Percentiles rank a stretch among this genome's conserved stretches.
Evolutionary conservation across 768 basidiomycete species (phyloP).

Genomic region (Chalciporus pseudorubinellus): DNA sequence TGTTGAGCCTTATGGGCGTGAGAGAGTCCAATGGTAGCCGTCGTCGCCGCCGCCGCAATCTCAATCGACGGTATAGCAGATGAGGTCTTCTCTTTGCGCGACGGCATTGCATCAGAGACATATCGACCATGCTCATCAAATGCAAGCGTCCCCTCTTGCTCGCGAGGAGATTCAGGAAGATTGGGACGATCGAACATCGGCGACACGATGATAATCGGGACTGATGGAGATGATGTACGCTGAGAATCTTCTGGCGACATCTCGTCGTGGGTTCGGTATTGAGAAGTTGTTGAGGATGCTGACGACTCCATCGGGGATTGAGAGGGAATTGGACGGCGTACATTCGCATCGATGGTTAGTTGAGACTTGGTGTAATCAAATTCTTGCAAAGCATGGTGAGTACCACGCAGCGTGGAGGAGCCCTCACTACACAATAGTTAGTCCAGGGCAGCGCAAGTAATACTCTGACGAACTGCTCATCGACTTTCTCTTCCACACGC

Average conservation of each 20-base stretch:
- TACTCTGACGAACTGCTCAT: slow-evolving; percentile 9
- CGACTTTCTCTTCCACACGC: not conserved
- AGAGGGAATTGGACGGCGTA: not conserved
- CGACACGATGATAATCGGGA: slow-evolving; percentile 4
- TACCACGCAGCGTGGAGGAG: not conserved
- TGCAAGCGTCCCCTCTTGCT: not conserved
- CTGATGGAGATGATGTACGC: not conserved
- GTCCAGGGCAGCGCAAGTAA: not conserved
- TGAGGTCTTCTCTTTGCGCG: not conserved
- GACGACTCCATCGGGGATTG: not conserved
- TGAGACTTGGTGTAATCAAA: not conserved
- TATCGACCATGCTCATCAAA: not conserved
- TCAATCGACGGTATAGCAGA: not conserved
- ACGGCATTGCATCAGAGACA: not conserved
- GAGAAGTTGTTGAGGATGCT: not conserved
- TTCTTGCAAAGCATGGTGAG: not conserved
- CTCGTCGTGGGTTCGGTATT: not conserved
- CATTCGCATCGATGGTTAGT: not conserved
- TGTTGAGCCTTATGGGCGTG: not conserved
- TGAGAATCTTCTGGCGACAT: not conserved
- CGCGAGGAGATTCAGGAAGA: not conserved
- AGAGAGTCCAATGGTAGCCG: not conserved
- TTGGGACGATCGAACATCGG: not conserved
- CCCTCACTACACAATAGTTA: slow-evolving; percentile 10
- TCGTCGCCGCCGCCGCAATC: not conserved